These are phyloP conservation scores for Solanum ossicruentum DNA, from an alignment of 257 asterid species.

Conservation along the genomic window DNA sequence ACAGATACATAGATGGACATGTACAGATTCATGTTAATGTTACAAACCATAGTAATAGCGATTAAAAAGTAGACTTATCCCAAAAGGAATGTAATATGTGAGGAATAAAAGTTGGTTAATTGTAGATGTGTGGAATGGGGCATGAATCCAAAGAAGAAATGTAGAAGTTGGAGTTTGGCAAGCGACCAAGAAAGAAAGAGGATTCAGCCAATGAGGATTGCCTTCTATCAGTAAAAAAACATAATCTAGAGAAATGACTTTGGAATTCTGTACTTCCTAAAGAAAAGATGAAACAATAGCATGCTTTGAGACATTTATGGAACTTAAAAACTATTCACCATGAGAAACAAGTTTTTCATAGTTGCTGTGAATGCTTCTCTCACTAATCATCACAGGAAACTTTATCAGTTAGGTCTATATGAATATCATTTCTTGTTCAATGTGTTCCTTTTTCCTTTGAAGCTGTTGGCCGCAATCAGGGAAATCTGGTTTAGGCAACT, in stretches of 20 bases:
- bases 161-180: not conserved
- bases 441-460: not conserved
- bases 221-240: not conserved
- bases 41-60: not conserved
- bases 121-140: not conserved
- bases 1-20: not conserved
- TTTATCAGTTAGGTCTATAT: not conserved
- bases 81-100: not conserved
- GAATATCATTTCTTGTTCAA: not conserved
- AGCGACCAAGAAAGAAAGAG: not conserved
- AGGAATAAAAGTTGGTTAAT: not conserved
- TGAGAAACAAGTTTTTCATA: not conserved
- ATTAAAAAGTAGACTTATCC: not conserved
- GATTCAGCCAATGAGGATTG: not conserved
- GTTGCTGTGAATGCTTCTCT: not conserved
- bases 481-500: not conserved
- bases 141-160: not conserved
- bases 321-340: not conserved
- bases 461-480: not conserved
- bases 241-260: not conserved
- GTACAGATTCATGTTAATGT: not conserved
- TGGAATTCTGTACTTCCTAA: not conserved
- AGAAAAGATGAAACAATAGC: not conserved
- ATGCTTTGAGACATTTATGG: not conserved
- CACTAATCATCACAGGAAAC: not conserved